A percentile compares a stretch with the other conserved stretches of the same genome.
Evolutionary conservation across 2,329 filamentous ascomycete species (phyloP).

Genomic region (Penicillium sp.): DNA sequence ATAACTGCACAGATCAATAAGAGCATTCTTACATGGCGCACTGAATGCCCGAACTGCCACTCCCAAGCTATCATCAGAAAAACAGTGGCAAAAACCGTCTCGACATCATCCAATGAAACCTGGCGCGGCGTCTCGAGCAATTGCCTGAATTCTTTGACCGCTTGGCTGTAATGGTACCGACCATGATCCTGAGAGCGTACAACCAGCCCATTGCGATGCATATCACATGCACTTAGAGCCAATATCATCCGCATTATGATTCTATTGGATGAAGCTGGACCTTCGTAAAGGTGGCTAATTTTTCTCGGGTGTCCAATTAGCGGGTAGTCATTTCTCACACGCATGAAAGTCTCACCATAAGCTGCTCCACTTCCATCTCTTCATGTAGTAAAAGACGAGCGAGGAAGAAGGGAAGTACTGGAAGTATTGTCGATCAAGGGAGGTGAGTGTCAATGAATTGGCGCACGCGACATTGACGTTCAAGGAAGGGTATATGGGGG

Average conservation of each 20-base stretch:
- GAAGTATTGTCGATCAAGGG: conserved; percentile 36
- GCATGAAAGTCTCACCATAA: conserved; percentile 22
- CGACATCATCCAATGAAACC: conserved; percentile 29
- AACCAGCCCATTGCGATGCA: conserved; percentile 33
- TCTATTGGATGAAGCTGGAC: conserved; percentile 33
- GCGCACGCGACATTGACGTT: conserved; percentile 25
- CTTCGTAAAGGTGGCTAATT: conserved; percentile 30
- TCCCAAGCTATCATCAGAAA: conserved; percentile 38
- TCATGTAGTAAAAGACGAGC: conserved; percentile 37
- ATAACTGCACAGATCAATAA: background rate
- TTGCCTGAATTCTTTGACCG: conserved; percentile 39
- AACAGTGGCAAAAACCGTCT: conserved; percentile 37
- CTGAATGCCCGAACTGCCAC: conserved; percentile 37
- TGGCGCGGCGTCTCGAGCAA: conserved; percentile 29
- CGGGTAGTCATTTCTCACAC: background rate
- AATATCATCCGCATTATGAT: conserved; percentile 43
- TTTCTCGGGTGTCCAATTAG: background rate
- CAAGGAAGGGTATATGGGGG: conserved; percentile 28
- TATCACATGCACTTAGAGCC: conserved; percentile 37
- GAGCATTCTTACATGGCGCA: conserved; percentile 20
- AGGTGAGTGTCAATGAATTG: conserved; percentile 35
- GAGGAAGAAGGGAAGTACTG: conserved; percentile 36
- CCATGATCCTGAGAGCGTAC: conserved; percentile 29
- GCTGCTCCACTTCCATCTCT: conserved; percentile 39
- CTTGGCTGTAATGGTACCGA: conserved; percentile 35